Evolutionary conservation across 306 rosid genomes (phyloP), one percentile per base, ranked within the genome.

Genomic region (Trifolium subterraneum): DNA sequence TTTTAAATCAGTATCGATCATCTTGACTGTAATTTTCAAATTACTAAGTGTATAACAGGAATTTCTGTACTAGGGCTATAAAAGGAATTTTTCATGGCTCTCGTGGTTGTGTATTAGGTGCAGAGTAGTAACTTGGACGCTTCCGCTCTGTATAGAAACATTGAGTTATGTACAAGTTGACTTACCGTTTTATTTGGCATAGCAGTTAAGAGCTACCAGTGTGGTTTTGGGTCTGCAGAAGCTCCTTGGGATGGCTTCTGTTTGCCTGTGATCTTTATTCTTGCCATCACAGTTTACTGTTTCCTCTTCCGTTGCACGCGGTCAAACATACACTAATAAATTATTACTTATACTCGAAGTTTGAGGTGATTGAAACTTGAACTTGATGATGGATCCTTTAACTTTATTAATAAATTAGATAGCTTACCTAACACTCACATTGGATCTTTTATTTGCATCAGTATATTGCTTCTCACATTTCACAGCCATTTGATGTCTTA

Each of bases 311-410:
- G 6, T 56, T 56, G 63, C 36, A 2, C 8, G 16, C 6, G 29
- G 3, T 1, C n/a, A 56, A 56, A 23, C 18, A 56, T 23, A 23
- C 10, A 56, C n/a, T 16, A 4, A 20, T 6, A 55, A 36, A 56
- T 12, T 36, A 15, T 25, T 56, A 41, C 8, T 44, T 59, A 59
- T 59, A 59, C 14, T 61, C 3, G 12, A 38, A 2, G 45, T 54
- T 65, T 20, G 7, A 55, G 12, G 33, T 55, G 33, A 67, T 22
- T 23, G 59, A 33, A 25, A 25, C 3, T 25, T 25, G 29, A 66
- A 64, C 55, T 56, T 52, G 29, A 19, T 36, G 11, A 25, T 74
- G 10, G 63, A 62, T 74, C 42, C 51, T 74, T 35, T 36, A 31
- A 36, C 65, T 15, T 36, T 29, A 63, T 52, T 15, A 14, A 47